Evolutionary conservation across 148 eudicot species (phyloP), one percentile per base, ranked within the genome.

Genomic region (Nyssa sinensis): DNA sequence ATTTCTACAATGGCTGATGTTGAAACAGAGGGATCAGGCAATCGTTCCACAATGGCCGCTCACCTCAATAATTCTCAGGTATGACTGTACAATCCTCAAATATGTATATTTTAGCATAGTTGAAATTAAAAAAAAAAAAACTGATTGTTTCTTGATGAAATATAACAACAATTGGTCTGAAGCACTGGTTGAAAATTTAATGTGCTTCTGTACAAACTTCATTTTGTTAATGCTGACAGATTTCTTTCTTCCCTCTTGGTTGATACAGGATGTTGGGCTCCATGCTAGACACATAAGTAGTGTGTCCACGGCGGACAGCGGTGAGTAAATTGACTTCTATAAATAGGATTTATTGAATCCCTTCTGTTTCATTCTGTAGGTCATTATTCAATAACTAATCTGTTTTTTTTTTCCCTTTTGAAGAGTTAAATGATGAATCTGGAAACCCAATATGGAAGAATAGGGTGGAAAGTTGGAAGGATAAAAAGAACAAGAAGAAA

Each of bases 371-470:
- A 5, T 41, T 41, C 67, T 66, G 3, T 28, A 75, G 29, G 35
- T 34, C 27, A 3, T 28, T 9, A 17, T 55, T 75, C 23, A 19
- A 7, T 30, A 44, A 47, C 53, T 69, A 23, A 31, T 53, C 17
- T 30, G 29, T 44, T 74, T 70, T 17, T 34, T 33, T 73, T 34
- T 63, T n/a, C 39, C 32, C 67, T 61, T 78, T 44, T 79, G 70
- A 82, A 96, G 99, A 96, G 67, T 60, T 78, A 16, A 75, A 71
- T 66, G 86, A 83, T 72, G 99, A 96, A 77, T 74, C 90, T 70
- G 99, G 99, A 77, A 89, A 87, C 34, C 87, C 96, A 4, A 89
- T 96, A 79, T 96, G 99, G 99, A 96, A 96, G 82, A 88, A 89
- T 71, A 82, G 99, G 67, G 97, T 96, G 73, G 92, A 87, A 30